A percentile compares a stretch with the other conserved stretches of the same genome.
These are phyloP conservation scores for Fusarium caatingaense DNA, from an alignment of 2,329 filamentous ascomycete genomes.

Conservation along the genomic window DNA sequence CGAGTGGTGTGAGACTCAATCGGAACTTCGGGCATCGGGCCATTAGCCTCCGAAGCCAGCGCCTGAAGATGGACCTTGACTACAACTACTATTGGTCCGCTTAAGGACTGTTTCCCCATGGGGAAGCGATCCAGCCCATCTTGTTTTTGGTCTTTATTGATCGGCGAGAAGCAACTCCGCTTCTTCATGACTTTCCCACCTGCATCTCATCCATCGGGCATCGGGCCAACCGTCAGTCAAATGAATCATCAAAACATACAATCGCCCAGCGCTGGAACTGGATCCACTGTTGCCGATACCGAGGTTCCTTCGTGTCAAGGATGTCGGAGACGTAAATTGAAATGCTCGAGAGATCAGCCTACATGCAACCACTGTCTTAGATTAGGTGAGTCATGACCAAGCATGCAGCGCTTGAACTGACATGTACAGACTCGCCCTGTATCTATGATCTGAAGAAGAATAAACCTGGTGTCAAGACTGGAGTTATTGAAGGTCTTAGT, in stretches of 20 bases:
- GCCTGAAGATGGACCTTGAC: background rate
- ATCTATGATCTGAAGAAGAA: slow-evolving; percentile 33
- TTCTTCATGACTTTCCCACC: background rate
- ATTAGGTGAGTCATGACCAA: slow-evolving; percentile 3
- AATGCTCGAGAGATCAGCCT: slow-evolving; percentile 38
- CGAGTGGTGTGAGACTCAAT: background rate
- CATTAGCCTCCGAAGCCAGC: slow-evolving; percentile 16
- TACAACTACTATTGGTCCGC: slow-evolving; percentile 25
- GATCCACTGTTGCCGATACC: background rate
- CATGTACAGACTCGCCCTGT: slow-evolving; percentile 16
- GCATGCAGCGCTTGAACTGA: background rate
- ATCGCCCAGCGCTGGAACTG: background rate
- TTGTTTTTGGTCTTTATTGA: background rate
- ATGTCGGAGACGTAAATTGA: slow-evolving; percentile 37
- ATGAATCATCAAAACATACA: slow-evolving; percentile 10
- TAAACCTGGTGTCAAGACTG: slow-evolving; percentile 33
- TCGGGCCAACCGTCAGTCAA: slow-evolving; percentile 19
- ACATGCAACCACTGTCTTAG: slow-evolving; percentile 37
- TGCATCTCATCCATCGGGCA: slow-evolving; percentile 28
- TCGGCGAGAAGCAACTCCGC: slow-evolving; percentile 13
- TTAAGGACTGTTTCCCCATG: slow-evolving; percentile 12
- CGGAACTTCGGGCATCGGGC: slow-evolving; percentile 29
- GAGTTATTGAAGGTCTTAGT: slow-evolving; percentile 27
- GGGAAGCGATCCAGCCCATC: background rate
- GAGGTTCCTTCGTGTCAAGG: slow-evolving; percentile 39